phyloP scores from a whole-genome alignment of 768 basidiomycete genomes.

The Rhizopogon vesiculosus region DNA sequence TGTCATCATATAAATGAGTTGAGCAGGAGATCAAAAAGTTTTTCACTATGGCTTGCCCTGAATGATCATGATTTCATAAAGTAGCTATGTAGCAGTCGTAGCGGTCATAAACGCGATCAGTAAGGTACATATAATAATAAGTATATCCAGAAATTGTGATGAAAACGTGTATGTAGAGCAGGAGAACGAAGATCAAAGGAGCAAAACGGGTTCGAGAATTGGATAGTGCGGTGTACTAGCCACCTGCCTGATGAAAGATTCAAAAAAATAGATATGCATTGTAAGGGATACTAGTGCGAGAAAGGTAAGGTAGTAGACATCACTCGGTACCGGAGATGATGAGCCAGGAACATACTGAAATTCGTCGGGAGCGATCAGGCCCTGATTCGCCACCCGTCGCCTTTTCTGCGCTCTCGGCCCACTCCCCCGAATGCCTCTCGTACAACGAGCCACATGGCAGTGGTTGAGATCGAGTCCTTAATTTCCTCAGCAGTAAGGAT shows the following conservation, averaged over 20 bases:
- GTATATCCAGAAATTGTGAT: constrained; percentile 3
- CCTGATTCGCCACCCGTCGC: constrained; percentile 74
- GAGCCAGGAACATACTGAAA: neutral
- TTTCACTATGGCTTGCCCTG: neutral
- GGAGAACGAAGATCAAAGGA: neutral
- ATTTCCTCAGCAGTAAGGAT: constrained; percentile 82
- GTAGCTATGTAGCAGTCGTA: neutral
- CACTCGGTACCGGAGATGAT: neutral
- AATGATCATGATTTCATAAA: neutral
- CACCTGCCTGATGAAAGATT: neutral
- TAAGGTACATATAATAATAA: constrained; percentile 2
- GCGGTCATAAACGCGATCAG: constrained; percentile 1
- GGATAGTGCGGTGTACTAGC: constrained; percentile 9
- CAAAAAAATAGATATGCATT: constrained; percentile 6
- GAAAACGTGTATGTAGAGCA: neutral
- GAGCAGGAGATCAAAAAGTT: neutral
- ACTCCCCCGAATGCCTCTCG: constrained; percentile 91
- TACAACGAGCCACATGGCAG: constrained; percentile 87
- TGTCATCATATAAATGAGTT: neutral
- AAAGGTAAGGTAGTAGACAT: neutral
- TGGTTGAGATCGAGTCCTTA: constrained; percentile 87
- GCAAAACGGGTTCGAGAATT: constrained; percentile 4
- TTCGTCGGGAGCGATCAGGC: constrained; percentile 30
- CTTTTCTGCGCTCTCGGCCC: constrained; percentile 72
- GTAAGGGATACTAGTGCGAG: constrained; percentile 7